Base-by-base conservation (phyloP, 2,329 filamentous ascomycete genomes). In the Neoscytalidium dimidiatum region DNA sequence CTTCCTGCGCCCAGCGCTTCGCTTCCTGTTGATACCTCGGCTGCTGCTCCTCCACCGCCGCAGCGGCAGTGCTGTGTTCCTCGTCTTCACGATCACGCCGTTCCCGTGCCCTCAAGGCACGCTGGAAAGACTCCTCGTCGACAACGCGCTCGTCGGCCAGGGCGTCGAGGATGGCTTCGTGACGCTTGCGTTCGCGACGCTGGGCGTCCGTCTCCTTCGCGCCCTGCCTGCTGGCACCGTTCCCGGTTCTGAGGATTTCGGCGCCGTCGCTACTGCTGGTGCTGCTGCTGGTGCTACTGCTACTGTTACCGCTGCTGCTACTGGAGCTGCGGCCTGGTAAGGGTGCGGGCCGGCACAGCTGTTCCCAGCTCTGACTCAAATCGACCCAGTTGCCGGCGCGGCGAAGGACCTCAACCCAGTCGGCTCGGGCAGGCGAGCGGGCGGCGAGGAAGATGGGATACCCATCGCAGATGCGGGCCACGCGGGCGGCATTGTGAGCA, bases 401-500 rank as follows among this genome's bases (percentile, higher is more conserved):
- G 0, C 88, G 85, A 9, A 95, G 76, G 0, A 94, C 83, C 76
- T 94, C 90, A 53, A 90, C 86, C 92, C 92, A 96, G 77, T 96
- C 92, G 3, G 89, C 86, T 60, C 91, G 87, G 1, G 90, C 88
- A 1, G 90, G 88, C 3, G 87, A 90, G 57, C 90, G 84, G 26
- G 89, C 88, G 0, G 88, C 84, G 68, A 93, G 88, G 73, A 96
- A 94, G 56, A 94, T 85, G 0, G 92, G 92, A 70, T 92, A 94
- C 3, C 91, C 92, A 71, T 95, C 90, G 56, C 87, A 88, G 26
- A 95, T 83, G 21, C 91, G 85, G 4, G 87, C 84, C 1, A 95
- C 83, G 4, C 92, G 88, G 17, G 92, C 90, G 4, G 90, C 92
- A 85, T 94, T 95, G 79, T 92, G 85, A 0, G 91, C 91, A 73